Percentiles rank a stretch among this genome's conserved stretches.
These are phyloP conservation scores for Mycena vitilis DNA, from an alignment of 768 basidiomycete genomes.

Conservation along the genomic window DNA sequence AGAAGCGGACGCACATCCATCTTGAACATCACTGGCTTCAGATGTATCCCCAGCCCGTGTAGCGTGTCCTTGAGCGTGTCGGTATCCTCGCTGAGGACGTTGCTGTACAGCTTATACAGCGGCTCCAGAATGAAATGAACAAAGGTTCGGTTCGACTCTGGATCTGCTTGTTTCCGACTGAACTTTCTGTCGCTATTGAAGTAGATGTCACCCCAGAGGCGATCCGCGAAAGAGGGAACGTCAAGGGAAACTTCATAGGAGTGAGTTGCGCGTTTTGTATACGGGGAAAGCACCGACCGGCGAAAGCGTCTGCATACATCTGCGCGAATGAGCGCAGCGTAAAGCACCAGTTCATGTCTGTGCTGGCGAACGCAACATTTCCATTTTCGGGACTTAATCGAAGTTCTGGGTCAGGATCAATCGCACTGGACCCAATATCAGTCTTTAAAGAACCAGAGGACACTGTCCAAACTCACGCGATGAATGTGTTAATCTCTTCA, in stretches of 20 bases:
- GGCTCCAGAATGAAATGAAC: conserved; percentile 97
- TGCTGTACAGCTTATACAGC: conserved; percentile 95
- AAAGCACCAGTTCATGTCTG: conserved; percentile 98
- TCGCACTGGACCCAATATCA: conserved; percentile 58
- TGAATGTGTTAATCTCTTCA: conserved; percentile 97
- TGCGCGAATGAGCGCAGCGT: conserved; percentile 93
- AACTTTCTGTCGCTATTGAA: conserved; percentile 92
- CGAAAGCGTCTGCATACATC: conserved; percentile 93
- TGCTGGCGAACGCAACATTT: conserved; percentile 97
- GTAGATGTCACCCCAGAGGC: conserved; percentile 99
- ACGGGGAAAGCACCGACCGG: conserved; percentile 56
- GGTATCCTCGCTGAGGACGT: conserved; percentile 94
- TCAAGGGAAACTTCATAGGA: conserved; percentile 73
- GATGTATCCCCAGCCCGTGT: conserved; percentile 76
- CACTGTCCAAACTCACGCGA: conserved; percentile 67
- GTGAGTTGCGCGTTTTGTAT: not conserved
- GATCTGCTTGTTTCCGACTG: conserved; percentile 83
- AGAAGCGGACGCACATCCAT: conserved; percentile 97
- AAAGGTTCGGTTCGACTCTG: conserved; percentile 86
- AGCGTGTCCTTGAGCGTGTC: conserved; percentile 89
- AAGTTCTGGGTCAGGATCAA: conserved; percentile 89
- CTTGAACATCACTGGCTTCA: conserved; percentile 96
- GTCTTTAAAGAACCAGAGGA: conserved; percentile 12
- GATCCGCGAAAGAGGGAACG: conserved; percentile 85
- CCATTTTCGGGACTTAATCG: conserved; percentile 94